These are phyloP conservation scores for Fraxinus sp. DNA, from an alignment of 305 asterid genomes.

Conservation along the genomic window DNA sequence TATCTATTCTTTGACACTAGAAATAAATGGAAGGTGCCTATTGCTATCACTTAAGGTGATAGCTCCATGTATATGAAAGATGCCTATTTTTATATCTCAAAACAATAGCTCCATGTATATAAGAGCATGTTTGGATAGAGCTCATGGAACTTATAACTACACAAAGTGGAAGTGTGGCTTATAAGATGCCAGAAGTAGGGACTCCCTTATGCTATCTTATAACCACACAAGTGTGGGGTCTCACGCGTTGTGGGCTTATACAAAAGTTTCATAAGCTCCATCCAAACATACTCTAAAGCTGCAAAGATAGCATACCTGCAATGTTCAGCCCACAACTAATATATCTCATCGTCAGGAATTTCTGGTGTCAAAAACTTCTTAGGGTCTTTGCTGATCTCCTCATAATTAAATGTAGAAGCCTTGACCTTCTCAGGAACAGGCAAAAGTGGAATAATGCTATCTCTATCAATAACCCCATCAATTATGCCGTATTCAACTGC, in stretches of 20 bases:
- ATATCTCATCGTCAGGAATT: slow-evolving; percentile 86
- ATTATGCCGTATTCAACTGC: slow-evolving; percentile 89
- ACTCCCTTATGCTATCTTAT: not conserved
- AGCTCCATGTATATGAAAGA: not conserved
- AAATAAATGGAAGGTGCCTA: not conserved
- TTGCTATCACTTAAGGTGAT: not conserved
- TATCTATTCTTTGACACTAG: not conserved
- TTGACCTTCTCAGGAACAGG: slow-evolving; percentile 73
- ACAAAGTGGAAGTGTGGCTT: not conserved
- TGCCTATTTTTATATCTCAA: not conserved
- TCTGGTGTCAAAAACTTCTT: slow-evolving; percentile 66
- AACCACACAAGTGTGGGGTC: not conserved
- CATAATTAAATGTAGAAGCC: slow-evolving; percentile 44
- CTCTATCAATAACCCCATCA: slow-evolving; percentile 88
- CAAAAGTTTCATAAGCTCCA: not conserved
- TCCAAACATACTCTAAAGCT: not conserved
- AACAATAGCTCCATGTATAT: not conserved
- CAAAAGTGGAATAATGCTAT: slow-evolving; percentile 67
- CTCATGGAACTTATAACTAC: not conserved
- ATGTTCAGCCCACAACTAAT: slow-evolving; percentile 39
- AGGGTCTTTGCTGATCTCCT: slow-evolving; percentile 66
- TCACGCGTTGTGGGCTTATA: not conserved
- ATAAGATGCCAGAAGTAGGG: not conserved
- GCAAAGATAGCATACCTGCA: slow-evolving; percentile 31
- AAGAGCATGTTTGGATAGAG: not conserved